Conservation (phyloP, 345 rosid species). For the Erucastrum elatum region DNA sequence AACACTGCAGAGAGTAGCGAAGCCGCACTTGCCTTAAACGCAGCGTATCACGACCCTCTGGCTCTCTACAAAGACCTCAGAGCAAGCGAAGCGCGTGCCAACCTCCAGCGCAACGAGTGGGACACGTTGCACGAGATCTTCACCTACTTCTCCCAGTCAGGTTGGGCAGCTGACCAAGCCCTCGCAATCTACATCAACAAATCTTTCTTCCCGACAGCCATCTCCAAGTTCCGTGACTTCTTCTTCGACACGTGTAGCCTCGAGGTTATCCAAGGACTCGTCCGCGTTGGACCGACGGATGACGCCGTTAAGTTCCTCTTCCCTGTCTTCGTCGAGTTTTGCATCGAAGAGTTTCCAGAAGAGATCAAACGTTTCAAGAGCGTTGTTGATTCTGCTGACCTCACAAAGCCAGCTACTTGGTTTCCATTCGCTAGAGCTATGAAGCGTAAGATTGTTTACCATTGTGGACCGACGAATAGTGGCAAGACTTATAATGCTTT, state of each 20-base stretch:
- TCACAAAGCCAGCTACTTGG: conserved; percentile 86
- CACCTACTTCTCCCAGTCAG: conserved; percentile 52
- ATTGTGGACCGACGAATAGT: conserved; percentile 96
- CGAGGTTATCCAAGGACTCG: conserved; percentile 49
- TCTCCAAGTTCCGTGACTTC: conserved; percentile 47
- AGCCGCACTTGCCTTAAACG: conserved; percentile 22
- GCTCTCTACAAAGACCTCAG: conserved; percentile 60
- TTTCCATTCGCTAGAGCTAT: conserved; percentile 91
- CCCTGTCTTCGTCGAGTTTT: conserved; percentile 83
- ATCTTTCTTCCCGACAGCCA: conserved; percentile 86
- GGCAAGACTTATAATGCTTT: conserved; percentile 92
- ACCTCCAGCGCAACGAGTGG: conserved; percentile 44
- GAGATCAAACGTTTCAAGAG: conserved; percentile 65
- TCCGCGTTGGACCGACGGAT: conserved; percentile 65
- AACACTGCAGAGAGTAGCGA: conserved; percentile 24
- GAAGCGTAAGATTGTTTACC: conserved; percentile 86
- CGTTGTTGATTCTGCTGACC: conserved; percentile 76
- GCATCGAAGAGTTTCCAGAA: conserved; percentile 72
- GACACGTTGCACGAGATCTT: conserved; percentile 55
- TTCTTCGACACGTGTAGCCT: conserved; percentile 53
- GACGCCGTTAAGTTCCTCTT: conserved; percentile 75
- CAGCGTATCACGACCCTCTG: conserved; percentile 48
- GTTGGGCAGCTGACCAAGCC: conserved; percentile 87
- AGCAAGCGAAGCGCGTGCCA: conserved; percentile 41
- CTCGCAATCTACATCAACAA: conserved; percentile 80